phyloP scores from a whole-genome alignment of 495 filamentous ascomycete genomes.

The Usnea hakonensis region DNA sequence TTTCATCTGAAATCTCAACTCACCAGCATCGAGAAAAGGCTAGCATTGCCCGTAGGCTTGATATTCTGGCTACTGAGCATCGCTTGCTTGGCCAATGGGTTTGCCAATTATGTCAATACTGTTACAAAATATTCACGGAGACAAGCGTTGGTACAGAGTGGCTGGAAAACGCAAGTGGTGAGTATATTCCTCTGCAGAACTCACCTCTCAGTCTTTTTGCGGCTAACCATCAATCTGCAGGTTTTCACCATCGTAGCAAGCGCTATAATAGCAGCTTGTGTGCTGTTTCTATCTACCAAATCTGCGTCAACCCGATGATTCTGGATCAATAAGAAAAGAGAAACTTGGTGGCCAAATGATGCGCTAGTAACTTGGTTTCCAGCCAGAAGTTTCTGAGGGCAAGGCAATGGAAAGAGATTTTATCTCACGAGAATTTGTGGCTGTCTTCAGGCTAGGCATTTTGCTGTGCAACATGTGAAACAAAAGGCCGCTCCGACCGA shows the following conservation, averaged over 20 bases:
- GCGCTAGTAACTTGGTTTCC: not conserved
- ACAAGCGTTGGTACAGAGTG: slow-evolving; percentile 80
- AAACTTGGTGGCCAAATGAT: not conserved
- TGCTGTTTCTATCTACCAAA: slow-evolving; percentile 55
- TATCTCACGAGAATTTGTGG: not conserved
- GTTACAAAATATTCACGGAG: slow-evolving; percentile 75
- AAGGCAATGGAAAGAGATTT: not conserved
- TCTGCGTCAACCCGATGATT: slow-evolving; percentile 21
- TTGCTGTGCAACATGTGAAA: not conserved
- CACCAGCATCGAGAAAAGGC: slow-evolving; percentile 56
- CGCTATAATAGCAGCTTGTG: slow-evolving; percentile 72
- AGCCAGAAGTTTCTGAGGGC: not conserved
- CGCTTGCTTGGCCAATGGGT: slow-evolving; percentile 63
- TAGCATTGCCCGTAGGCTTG: slow-evolving; percentile 77
- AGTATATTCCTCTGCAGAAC: slow-evolving; percentile 25
- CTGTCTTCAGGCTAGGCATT: not conserved
- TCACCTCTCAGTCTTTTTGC: not conserved
- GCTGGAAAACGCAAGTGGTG: slow-evolving; percentile 84
- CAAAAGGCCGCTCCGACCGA: not conserved
- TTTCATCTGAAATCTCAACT: slow-evolving; percentile 81
- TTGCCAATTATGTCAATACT: slow-evolving; percentile 81
- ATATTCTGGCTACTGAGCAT: slow-evolving; percentile 82
- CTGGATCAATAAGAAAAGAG: not conserved
- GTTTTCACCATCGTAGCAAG: slow-evolving; percentile 69
- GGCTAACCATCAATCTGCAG: slow-evolving; percentile 27